Evolutionary conservation across 139 green algal genomes (phyloP), one percentile per base, ranked within the genome.

Genomic region (Tetradesmus lagerheimii): DNA sequence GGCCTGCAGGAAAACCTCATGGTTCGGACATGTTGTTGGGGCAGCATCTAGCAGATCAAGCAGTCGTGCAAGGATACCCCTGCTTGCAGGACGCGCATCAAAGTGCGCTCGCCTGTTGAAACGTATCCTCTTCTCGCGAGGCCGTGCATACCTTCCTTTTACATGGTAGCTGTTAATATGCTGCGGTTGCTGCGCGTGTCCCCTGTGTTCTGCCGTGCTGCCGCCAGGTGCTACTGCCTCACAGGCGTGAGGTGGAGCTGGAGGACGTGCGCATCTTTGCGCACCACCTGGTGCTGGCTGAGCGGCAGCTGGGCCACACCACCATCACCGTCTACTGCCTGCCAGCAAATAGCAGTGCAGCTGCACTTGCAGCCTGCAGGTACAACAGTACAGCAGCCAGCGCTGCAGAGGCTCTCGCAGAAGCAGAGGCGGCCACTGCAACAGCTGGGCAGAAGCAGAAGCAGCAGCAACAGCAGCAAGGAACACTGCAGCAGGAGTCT

Each of bases 331-430:
- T 89, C 3, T 89, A 89, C 31, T 89, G 85, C 85, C 38, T 89
- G 66, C 85, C 85, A 47, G 38, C 39, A 11, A 57, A 89, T 39
- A 66, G 67, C 85, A 89, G 67, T n/a, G 16, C 47, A 31, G 67
- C 66, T 38, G 85, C 85, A 34, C 38, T 45, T 18, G 41, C 43
- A 66, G 57, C 41, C 31, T 89, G 85, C 85, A 81, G 66, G 64
- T 89, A 89, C 85, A 89, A 89, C 85, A 89, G 85, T 41, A 89
- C 85, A 23, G 85, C 85, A 83, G 85, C 85, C 15, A 89, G 85
- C 37, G 67, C 85, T 83, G 66, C 85, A 83, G 66, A 45, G 41
- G 85, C 84, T 29, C 14, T 43, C 27, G 66, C 62, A 80, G 83
- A 62, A 23, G 83, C 84, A 67, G 25, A 47, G 20, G 81, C 57